Evolutionary conservation across 2,329 filamentous ascomycete species (phyloP).

Genomic region (Penicillium sp.): DNA sequence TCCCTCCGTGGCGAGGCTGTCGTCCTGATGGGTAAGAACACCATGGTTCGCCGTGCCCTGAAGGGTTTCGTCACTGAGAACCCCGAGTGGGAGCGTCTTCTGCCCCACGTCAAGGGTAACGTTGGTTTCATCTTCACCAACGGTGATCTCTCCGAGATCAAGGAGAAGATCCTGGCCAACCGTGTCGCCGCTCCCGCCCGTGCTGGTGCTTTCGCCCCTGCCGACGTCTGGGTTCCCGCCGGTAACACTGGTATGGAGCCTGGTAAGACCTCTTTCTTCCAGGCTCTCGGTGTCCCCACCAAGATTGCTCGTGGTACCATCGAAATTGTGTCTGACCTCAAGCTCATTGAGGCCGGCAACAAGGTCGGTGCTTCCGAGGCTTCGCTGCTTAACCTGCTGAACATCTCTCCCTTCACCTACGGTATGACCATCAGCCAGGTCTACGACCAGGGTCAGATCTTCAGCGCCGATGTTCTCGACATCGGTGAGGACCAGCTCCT

Average conservation of each 20-base stretch:
- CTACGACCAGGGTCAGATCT: constrained; percentile 96
- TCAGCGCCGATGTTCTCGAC: constrained; percentile 84
- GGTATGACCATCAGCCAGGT: constrained; percentile 96
- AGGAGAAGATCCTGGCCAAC: constrained; percentile 94
- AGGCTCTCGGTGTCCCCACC: constrained; percentile 99
- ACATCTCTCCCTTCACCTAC: constrained; percentile 99
- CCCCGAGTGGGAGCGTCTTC: constrained; percentile 97
- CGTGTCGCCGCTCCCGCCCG: constrained; percentile 96
- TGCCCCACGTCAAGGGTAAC: constrained; percentile 96
- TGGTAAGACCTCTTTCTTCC: constrained; percentile 99
- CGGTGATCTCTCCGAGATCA: constrained; percentile 84
- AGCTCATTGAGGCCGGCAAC: constrained; percentile 88
- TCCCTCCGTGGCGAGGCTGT: constrained; percentile 89
- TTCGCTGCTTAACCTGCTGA: constrained; percentile 98
- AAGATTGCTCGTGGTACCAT: constrained; percentile 99
- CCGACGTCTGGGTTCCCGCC: constrained; percentile 91
- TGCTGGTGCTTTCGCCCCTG: constrained; percentile 94
- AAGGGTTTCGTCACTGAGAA: constrained; percentile 89
- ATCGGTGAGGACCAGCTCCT: constrained; percentile 95
- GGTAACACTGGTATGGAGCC: constrained; percentile 99
- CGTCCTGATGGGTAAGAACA: constrained; percentile 99
- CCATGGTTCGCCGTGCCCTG: constrained; percentile 98
- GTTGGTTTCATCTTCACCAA: constrained; percentile 99
- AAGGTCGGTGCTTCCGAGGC: constrained; percentile 99
- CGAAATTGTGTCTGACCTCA: constrained; percentile 97